Base-by-base conservation (phyloP, 306 rosid genomes). In the Begonia peltatifolia region DNA sequence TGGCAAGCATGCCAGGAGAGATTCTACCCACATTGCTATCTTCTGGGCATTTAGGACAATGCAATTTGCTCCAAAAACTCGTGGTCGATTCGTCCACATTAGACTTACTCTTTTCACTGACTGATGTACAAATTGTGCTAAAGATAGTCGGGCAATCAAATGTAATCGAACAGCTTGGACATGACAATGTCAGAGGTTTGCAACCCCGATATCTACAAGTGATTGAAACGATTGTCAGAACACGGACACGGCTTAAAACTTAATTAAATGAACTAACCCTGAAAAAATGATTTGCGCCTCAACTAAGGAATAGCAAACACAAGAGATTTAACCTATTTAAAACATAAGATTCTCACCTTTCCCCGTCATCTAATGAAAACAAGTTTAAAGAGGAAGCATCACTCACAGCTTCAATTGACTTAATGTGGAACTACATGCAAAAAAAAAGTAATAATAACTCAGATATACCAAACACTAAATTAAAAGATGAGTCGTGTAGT, bases 41-140 rank as follows among this genome's bases (percentile, higher is more conserved):
- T 52, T 71, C 82, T 2, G 80, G 84, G 77, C 97, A 90, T 76
- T 78, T 83, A 20, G 87, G 77, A 72, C 97, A 90, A 38, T 54
- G 52, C 62, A 83, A 64, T 63, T 64, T 72, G 41, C 60, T 72
- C 95, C 97, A 90, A 71, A 85, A 57, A n/a, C 69, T 68, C 57
- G 54, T 52, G 35, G 61, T 42, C 53, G 75, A 14, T 14, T 80
- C 80, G 58, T 76, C 94, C 4, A 42, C 47, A 42, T 56, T 66
- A 53, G 50, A 42, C 59, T 18, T 66, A 50, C 71, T 57, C 63
- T 71, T 89, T 63, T 70, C 83, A 53, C 65, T 57, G 52, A 64
- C 60, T 16, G 71, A 69, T 63, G 49, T 75, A 50, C 76, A 74
- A 63, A 82, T 36, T 14, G 90, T 80, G 64, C 67, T 80, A 41